Evolutionary conservation across 2,329 filamentous ascomycete species (phyloP), one percentile per base, ranked within the genome.

Genomic region (Mycosphaerella sp.): DNA sequence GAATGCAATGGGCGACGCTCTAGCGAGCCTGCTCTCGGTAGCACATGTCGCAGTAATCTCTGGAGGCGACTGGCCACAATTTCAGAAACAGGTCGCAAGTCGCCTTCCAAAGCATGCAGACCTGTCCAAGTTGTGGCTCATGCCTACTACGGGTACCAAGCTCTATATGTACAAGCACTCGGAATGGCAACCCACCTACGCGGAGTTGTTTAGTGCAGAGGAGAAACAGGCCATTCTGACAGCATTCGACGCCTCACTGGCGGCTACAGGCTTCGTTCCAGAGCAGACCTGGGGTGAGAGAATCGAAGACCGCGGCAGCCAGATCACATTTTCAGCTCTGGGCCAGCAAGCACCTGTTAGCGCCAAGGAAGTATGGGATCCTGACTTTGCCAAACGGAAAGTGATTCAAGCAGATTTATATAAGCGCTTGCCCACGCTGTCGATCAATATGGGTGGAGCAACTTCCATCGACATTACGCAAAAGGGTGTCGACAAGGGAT

Each of bases 111-210:
- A 65, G 11, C 62, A 57, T 48, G 68, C 72, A 8, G 62, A 74
- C 52, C 62, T 69, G n/a, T 65, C 67, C 7, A 69, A 66, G 45
- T 66, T 74, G 29, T 74, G 70, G 72, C 64, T 74, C n/a, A 70
- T 74, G 69, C 72, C 72, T 2, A 73, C 72, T 9, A 72, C 68
- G 5, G 72, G 72, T 23, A 73, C 71, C 29, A 72, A 73, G 59
- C 69, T 74, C 7, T 75, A 72, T 62, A 67, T 60, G 23, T 56
- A 68, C 60, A 34, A 45, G 7, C 2, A 44, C 8, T 2, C 31
- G 0, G 8, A 17, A 14, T 52, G 60, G 62, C 21, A 51, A 56
- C n/a, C 61, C 6, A 65, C 68, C 43, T 74, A 70, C 52, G 72
- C 71, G 11, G 71, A 75, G 48, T 65, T 73, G 9, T 73, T 73